phyloP scores from a whole-genome alignment of 495 filamentous ascomycete species.

The Penicillium paxilli region DNA sequence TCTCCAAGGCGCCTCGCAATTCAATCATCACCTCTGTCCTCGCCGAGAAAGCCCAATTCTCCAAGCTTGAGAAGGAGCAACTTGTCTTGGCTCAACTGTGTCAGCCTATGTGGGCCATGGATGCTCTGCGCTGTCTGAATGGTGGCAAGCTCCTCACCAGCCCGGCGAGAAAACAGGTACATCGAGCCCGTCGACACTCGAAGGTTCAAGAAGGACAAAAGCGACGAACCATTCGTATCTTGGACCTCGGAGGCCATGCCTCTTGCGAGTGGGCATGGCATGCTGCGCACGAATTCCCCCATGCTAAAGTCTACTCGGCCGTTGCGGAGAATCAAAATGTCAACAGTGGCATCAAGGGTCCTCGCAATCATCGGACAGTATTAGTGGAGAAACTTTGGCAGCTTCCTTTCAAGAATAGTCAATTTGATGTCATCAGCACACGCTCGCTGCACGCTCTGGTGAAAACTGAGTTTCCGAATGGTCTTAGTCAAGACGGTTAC shows the following conservation, averaged over 20 bases:
- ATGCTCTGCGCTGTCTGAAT: constrained; percentile 73
- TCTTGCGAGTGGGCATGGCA: constrained; percentile 96
- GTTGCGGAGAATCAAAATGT: constrained; percentile 68
- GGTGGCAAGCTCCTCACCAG: constrained; percentile 79
- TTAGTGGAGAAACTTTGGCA: constrained; percentile 71
- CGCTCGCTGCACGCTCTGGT: constrained; percentile 83
- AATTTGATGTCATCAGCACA: constrained; percentile 91
- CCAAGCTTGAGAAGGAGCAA: constrained; percentile 70
- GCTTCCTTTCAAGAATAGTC: constrained; percentile 81
- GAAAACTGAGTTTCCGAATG: constrained; percentile 57
- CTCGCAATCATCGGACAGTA: constrained; percentile 81
- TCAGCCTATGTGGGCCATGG: constrained; percentile 76
- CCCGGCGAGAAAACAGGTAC: constrained; percentile 64
- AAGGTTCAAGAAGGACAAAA: constrained; percentile 4
- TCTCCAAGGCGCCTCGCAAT: constrained; percentile 55
- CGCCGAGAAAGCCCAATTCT: constrained; percentile 48
- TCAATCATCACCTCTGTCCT: constrained; percentile 41
- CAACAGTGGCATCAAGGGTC: constrained; percentile 72
- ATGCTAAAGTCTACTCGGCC: constrained; percentile 83
- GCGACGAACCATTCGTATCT: constrained; percentile 54
- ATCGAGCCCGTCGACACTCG: constrained; percentile 2
- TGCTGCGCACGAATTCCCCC: constrained; percentile 77
- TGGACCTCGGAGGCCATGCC: constrained; percentile 85
- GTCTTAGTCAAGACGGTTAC: constrained; percentile 75
- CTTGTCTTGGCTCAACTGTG: constrained; percentile 75